These are phyloP conservation scores for Podospora pseudocomata DNA, from an alignment of 495 filamentous ascomycete genomes.

Conservation along the genomic window DNA sequence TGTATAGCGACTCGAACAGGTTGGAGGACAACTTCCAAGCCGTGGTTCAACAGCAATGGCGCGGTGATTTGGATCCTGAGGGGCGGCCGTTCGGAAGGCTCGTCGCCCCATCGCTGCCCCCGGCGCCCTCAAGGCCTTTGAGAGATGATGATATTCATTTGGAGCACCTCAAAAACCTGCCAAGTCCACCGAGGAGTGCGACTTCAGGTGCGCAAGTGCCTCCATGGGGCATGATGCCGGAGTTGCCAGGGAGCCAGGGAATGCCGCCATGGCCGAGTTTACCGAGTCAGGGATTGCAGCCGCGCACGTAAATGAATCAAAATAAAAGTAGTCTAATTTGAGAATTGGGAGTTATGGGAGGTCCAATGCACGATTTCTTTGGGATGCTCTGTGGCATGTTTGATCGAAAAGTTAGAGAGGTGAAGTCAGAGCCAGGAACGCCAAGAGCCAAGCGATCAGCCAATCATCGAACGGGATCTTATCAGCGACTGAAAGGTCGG, in stretches of 20 bases:
- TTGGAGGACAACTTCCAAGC: slow-evolving; percentile 9
- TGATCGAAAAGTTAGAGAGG: too few relatives aligned
- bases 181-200: slow-evolving; percentile 4
- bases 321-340: not conserved
- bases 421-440: too few relatives aligned
- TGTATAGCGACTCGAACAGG: not conserved
- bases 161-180: slow-evolving; percentile 1
- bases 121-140: not conserved
- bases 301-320: not conserved
- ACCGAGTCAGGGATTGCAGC: not conserved
- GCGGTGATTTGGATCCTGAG: slow-evolving; percentile 5
- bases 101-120: not conserved
- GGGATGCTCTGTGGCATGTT: too few relatives aligned
- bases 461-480: too few relatives aligned
- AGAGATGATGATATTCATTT: slow-evolving; percentile 5
- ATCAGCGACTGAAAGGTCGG: too few relatives aligned
- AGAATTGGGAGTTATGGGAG: not conserved
- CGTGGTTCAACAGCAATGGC: slow-evolving; percentile 7
- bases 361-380: too few relatives aligned
- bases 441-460: too few relatives aligned
- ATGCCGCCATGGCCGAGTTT: slow-evolving; percentile 1
- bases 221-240: slow-evolving; percentile 1
- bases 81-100: not conserved
- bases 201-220: not conserved
- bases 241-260: slow-evolving; percentile 1